Evolutionary conservation across 1,284 basidiomycete species (phyloP), one percentile per base, ranked within the genome.

Genomic region (Marasmius tenuissimus): DNA sequence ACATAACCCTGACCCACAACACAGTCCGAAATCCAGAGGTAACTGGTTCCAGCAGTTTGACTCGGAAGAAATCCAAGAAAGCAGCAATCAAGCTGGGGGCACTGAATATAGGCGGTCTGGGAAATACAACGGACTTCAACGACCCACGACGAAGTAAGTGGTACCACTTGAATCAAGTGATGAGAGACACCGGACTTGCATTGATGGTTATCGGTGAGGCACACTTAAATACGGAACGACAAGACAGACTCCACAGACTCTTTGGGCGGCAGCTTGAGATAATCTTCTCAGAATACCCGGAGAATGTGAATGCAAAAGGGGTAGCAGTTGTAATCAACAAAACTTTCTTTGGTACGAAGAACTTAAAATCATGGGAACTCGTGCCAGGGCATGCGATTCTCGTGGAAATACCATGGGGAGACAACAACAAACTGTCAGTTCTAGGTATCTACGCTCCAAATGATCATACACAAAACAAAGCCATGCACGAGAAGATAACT

Each of bases 141-240:
- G 39, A 34, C n/a, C 37, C 6, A n/a, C 2, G 40, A 10, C 48
- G 62, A 0, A 61, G 63, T 11, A 74, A 74, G 59, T 72, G 70
- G 72, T 8, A 18, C 3, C 45, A 62, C 4, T 51, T 73, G 1
- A 63, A 68, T 33, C 51, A 64, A 18, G 45, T 63, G 1, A 64
- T 71, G 57, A 34, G 57, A 34, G 62, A 69, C 0, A 27, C 67
- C 11, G 53, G 61, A 6, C 67, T 73, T 8, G 71, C 64, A 0
- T 57, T 72, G 14, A 62, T 73, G 0, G 63, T 64, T 0, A 16
- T 73, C 0, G 68, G 71, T 27, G 73, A 75, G 63, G 67, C 73
- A 0, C 73, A 75, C 62, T 57, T 73, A 3, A 61, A 58, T 0
- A 58, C 62, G 1, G 50, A 63, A 18, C 20, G 55, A 0, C 35